Evolutionary conservation across 768 basidiomycete species (phyloP).

Genomic region (Amyloporia xantha): DNA sequence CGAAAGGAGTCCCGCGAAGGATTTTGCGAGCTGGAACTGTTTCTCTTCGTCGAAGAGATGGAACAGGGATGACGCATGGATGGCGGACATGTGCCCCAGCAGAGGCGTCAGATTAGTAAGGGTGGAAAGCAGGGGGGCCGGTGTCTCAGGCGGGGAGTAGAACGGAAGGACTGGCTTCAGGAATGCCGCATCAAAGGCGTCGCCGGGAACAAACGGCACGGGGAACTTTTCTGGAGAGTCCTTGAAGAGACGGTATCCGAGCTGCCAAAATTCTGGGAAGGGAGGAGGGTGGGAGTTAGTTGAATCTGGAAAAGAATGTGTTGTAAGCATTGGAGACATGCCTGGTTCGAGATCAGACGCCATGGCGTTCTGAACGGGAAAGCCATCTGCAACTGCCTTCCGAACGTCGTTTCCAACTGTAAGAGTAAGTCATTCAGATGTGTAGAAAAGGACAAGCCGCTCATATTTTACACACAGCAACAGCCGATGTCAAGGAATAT

Average conservation of each 20-base stretch:
- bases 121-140: constrained; percentile 21
- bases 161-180: constrained; percentile 25
- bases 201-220: constrained; percentile 47
- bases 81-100: constrained; percentile 23
- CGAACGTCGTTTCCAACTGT: constrained; percentile 38
- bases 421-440: no score
- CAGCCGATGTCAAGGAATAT: constrained; percentile 41
- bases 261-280: constrained; percentile 56
- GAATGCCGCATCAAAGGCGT: constrained; percentile 42
- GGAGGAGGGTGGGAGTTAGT: constrained; percentile 18
- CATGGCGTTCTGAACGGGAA: constrained; percentile 29
- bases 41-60: constrained; percentile 35
- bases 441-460: no score
- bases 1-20: constrained; percentile 35
- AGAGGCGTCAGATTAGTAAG: constrained; percentile 37
- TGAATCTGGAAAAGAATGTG: no score
- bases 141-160: background rate
- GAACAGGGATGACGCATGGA: constrained; percentile 43
- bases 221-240: constrained; percentile 47
- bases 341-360: constrained; percentile 33
- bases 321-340: no score
- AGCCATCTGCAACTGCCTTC: constrained; percentile 37
- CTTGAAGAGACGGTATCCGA: constrained; percentile 55
- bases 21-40: constrained; percentile 36
- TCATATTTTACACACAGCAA: constrained; percentile 34